Evolutionary conservation across 257 asterid genomes (phyloP).

Genomic region (Anisodus acutangulus): DNA sequence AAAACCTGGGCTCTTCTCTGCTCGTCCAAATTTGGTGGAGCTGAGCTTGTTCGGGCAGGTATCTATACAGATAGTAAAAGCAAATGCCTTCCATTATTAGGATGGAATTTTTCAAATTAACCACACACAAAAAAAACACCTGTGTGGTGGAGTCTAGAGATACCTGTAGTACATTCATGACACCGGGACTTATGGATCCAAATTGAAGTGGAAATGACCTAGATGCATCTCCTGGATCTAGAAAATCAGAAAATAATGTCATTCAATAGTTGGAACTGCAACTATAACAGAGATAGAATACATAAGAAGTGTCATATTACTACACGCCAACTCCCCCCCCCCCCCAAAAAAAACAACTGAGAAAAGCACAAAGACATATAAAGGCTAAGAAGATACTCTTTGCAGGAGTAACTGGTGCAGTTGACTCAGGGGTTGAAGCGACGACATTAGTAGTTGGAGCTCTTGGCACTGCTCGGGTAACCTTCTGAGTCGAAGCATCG

Average conservation of each 20-base stretch:
- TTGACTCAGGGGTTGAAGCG: slow-evolving; percentile 50
- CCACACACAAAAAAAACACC: neutral
- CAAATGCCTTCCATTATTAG: slow-evolving; percentile 30
- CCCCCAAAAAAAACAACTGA: neutral
- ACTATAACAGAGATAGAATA: neutral
- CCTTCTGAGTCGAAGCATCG: slow-evolving; percentile 51
- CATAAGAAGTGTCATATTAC: slow-evolving; percentile 27
- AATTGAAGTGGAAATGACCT: slow-evolving; percentile 77
- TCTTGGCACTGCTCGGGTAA: slow-evolving; percentile 54
- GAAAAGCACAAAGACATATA: neutral
- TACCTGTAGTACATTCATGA: slow-evolving; percentile 88
- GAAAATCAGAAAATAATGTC: slow-evolving; percentile 26
- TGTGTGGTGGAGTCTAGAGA: slow-evolving; percentile 23
- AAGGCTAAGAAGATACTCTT: slow-evolving; percentile 51
- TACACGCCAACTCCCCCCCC: neutral
- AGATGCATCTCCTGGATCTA: slow-evolving; percentile 66
- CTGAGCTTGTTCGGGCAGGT: slow-evolving; percentile 66
- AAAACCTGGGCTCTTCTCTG: slow-evolving; percentile 89
- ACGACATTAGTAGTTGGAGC: slow-evolving; percentile 55
- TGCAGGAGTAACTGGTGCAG: slow-evolving; percentile 54
- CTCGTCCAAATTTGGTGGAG: slow-evolving; percentile 77
- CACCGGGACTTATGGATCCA: slow-evolving; percentile 88
- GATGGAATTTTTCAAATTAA: neutral
- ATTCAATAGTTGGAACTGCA: neutral
- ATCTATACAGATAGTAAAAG: slow-evolving; percentile 48